Base-by-base conservation (phyloP, 371 early-diverging fungal species). In the Rhizopus stolonifer region DNA sequence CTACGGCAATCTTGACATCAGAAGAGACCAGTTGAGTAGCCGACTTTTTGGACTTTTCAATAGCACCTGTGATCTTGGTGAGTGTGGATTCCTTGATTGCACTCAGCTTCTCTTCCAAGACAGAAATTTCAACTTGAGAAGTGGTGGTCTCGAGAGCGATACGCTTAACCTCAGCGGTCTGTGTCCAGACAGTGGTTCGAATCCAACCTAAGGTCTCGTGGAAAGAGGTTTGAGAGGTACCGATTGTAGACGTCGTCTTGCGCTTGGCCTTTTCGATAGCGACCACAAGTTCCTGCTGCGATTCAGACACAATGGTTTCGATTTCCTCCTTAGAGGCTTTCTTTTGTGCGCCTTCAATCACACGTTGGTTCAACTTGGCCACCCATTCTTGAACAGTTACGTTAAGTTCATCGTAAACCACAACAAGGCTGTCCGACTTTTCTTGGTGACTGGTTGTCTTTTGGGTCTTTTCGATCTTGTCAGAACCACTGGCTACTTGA, bases 201-300 rank as follows among this genome's bases (percentile, higher is more conserved):
- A 67, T 24, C 56, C 60, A 67, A 23, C 55, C 23, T 0, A 67
- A 19, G 29, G 60, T 63, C 21, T 63, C 52, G 40, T 63, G 60
- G 60, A 67, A 59, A 13, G 60, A 46, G 3, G 64, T 56, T n/a
- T 67, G 60, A 39, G 64, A 60, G 0, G 66, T 61, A 24, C 66
- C 66, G 44, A 61, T 54, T 10, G 52, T 43, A 7, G 46, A 24
- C 13, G 63, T 58, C 0, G 67, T 55, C 2, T 49, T 44, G 26
- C 60, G 53, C 34, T 67, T 67, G 13, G 60, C 64, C 33, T 60
- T 63, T 45, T 67, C 67, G 23, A 67, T 58, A 19, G 63, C 57
- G 18, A 54, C 10, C 2, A 58, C 40, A 46, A 59, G 52, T n/a
- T 62, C 57, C 10, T 67, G 59, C 14, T 61, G 67, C 23, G 63